Evolutionary conservation across 2,329 filamentous ascomycete genomes (phyloP), one percentile per base, ranked within the genome.

Genomic region (Beauveria asiatica): DNA sequence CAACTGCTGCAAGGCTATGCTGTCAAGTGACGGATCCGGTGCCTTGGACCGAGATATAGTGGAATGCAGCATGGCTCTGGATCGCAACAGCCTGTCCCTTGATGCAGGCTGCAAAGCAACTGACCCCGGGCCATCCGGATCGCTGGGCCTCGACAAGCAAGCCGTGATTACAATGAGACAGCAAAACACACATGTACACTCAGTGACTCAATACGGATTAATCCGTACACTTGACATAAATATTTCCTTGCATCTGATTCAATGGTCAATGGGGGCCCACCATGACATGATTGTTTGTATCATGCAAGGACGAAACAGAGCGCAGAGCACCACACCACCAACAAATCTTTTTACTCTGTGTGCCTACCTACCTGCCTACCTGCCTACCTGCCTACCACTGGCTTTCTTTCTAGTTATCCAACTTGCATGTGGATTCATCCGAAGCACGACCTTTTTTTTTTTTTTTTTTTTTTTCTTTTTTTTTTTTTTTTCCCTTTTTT

Each of bases 171-270:
- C 59, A 9, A 25, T 56, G 52, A 60, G 59, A 37, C 33, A 37
- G 33, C 33, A 37, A 33, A 3, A 30, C 17, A 17, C 56, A 27
- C 25, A 33, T 11, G 5, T 3, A 17, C 17, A 23, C 30, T n/a
- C n/a, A n/a, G n/a, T n/a, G n/a, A n/a, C n/a, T n/a, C n/a, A n/a
- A n/a, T n/a, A n/a, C n/a, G n/a, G n/a, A n/a, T n/a, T n/a, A n/a
- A n/a, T n/a, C n/a, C n/a, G n/a, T n/a, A 17, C 17, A 16, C 55
- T 50, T 57, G 27, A 27, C 48, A 27, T 7, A 27, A 27, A 27
- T 27, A 30, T 30, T 11, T 59, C 57, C 48, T 46, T 59, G 57
- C 57, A 53, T 51, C 37, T 52, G 56, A 33, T 59, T 59, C 57
- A 52, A 52, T 33, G 49, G 13, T 30, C 7, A 30, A 9, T 33